phyloP scores from a whole-genome alignment of 371 early-diverging fungal genomes.

The Massospora cicadina region DNA sequence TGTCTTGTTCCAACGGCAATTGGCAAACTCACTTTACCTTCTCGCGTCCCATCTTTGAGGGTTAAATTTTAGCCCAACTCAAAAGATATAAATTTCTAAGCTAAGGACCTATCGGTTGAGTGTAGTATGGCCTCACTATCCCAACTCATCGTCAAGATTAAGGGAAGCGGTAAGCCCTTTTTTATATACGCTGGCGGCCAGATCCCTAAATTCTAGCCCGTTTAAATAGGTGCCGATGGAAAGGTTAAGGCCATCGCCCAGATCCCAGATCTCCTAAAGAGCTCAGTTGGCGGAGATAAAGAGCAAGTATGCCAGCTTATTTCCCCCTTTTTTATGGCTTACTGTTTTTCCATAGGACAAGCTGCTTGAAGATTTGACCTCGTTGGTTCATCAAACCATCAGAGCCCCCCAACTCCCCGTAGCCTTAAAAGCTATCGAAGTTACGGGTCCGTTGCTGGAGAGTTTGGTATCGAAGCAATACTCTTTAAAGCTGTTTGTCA shows the following conservation, averaged over 20 bases:
- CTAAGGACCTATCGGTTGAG: too few species aligned
- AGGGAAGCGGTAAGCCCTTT: not conserved
- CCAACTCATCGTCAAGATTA: not conserved
- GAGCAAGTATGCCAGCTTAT: not conserved
- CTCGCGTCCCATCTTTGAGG: too few species aligned
- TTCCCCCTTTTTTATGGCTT: not conserved
- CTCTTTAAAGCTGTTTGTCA: conserved; percentile 1
- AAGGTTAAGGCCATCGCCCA: not conserved
- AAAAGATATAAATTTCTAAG: too few species aligned
- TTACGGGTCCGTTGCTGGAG: not conserved
- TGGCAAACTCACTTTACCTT: too few species aligned
- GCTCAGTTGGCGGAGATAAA: not conserved
- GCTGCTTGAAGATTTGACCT: not conserved
- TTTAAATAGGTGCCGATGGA: not conserved
- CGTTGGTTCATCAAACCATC: not conserved
- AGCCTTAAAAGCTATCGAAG: conserved; percentile 6
- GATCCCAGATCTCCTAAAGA: not conserved
- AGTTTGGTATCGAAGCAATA: not conserved
- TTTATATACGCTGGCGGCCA: not conserved
- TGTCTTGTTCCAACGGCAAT: too few species aligned
- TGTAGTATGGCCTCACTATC: too few species aligned
- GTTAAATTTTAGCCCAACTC: too few species aligned
- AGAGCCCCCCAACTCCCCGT: not conserved
- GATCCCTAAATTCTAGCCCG: not conserved
- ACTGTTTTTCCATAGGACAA: not conserved